These are phyloP conservation scores for Juglanconis sp. DNA, from an alignment of 2,329 filamentous ascomycete genomes.

Conservation along the genomic window DNA sequence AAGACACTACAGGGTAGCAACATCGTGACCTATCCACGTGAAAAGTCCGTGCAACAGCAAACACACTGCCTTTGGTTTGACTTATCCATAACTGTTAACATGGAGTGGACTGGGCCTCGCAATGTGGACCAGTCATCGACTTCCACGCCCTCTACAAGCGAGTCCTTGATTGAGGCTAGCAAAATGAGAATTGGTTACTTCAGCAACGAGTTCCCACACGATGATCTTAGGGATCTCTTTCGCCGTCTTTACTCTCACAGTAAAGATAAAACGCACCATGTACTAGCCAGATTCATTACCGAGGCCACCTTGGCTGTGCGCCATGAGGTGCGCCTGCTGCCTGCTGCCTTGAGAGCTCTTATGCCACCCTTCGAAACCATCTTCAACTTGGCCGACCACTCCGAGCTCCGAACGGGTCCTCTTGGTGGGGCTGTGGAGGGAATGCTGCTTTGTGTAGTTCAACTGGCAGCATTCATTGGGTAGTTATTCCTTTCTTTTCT, in stretches of 20 bases:
- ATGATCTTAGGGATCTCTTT: constrained; percentile 38
- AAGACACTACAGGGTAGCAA: no score
- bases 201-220: constrained; percentile 46
- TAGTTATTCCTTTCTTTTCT: constrained; percentile 18
- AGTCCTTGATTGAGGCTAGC: neutral
- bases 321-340: constrained; percentile 35
- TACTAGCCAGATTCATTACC: constrained; percentile 38
- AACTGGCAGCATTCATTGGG: constrained; percentile 43
- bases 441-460: constrained; percentile 35
- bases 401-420: constrained; percentile 35
- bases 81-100: neutral
- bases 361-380: constrained; percentile 37
- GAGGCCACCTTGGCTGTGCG: constrained; percentile 37
- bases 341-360: constrained; percentile 24
- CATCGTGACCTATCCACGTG: no score
- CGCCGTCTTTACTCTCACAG: constrained; percentile 37
- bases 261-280: constrained; percentile 34
- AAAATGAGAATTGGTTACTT: constrained; percentile 40
- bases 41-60: no score
- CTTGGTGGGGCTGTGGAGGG: constrained; percentile 44
- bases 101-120: neutral
- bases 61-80: neutral
- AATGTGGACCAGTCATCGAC: neutral
- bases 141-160: neutral
- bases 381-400: constrained; percentile 30